phyloP scores from a whole-genome alignment of 2,329 filamentous ascomycete genomes.

The Drechslera avenae region DNA sequence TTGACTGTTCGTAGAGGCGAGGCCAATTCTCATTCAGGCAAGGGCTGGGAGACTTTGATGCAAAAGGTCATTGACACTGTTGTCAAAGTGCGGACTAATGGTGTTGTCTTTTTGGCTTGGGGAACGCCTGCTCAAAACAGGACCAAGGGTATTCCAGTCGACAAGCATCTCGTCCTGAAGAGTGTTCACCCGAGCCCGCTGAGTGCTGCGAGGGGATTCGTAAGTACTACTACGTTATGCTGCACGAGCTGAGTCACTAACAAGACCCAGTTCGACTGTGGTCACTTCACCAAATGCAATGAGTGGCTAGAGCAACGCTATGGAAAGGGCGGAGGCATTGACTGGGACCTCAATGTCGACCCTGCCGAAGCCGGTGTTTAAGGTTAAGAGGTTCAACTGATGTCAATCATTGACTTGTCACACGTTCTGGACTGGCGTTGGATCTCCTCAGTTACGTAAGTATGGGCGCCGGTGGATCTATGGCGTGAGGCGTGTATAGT shows the following conservation, averaged over 20 bases:
- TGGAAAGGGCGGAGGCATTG: slow-evolving; percentile 77
- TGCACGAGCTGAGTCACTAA: slow-evolving; percentile 38
- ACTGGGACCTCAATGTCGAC: slow-evolving; percentile 72
- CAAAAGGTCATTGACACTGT: slow-evolving; percentile 90
- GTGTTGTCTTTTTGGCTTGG: slow-evolving; percentile 96
- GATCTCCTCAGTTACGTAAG: too few species aligned
- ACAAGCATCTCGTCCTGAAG: slow-evolving; percentile 80
- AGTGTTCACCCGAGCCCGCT: slow-evolving; percentile 93
- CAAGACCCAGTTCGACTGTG: slow-evolving; percentile 67
- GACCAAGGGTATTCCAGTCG: slow-evolving; percentile 72
- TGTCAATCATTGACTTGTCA: not conserved
- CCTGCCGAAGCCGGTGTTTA: slow-evolving; percentile 45
- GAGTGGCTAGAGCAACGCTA: slow-evolving; percentile 82
- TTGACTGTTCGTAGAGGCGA: slow-evolving; percentile 90
- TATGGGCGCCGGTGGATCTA: too few species aligned
- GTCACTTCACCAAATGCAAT: slow-evolving; percentile 81
- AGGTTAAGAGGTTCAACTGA: not conserved
- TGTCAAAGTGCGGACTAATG: slow-evolving; percentile 72
- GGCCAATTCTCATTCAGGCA: slow-evolving; percentile 81
- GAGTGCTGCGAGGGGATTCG: slow-evolving; percentile 79
- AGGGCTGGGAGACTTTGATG: slow-evolving; percentile 92
- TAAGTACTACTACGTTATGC: slow-evolving; percentile 47
- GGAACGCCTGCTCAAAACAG: slow-evolving; percentile 82
- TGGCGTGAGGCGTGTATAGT: too few species aligned
- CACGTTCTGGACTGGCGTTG: too few species aligned